Base-by-base conservation (phyloP, 495 filamentous ascomycete genomes). In the Hyaloscypha finlandica region DNA sequence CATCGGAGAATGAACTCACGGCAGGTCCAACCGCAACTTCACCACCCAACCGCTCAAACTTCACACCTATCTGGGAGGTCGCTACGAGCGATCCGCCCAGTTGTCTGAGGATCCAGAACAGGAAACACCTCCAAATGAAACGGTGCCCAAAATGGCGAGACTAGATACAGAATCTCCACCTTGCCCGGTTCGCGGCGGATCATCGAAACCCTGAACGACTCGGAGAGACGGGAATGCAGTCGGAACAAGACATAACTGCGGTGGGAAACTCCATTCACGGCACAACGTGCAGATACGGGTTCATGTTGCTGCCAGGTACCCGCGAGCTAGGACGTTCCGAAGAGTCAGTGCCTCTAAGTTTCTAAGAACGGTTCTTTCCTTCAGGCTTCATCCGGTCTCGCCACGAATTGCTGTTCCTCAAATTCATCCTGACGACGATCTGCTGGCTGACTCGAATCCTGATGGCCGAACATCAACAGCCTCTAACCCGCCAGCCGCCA, bases 181-280 rank as follows among this genome's bases (percentile, higher is more conserved):
- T 48, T 19, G 16, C 35, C 8, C 6, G 12, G 16, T 48, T 48
- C 42, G 42, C 42, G 42, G 42, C 42, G 16, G 42, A 48, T 48
- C 42, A 48, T 48, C 42, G 42, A 14, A 48, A 48, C 42, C 42
- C 42, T 48, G 42, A 48, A 48, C 42, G 42, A 48, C 42, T 48
- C 11, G 11, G 42, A 37, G 35, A 48, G 11, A 19, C 42, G 42
- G 42, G 3, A 12, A 48, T 48, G 42, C 42, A 48, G 42, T 48
- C 42, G 16, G 16, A 48, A 48, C 42, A 48, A 48, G 42, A 48
- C 9, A 48, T 48, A 48, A 12, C 11, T 48, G 42, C 16, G 42
- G 9, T 48, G 42, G 42, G 9, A 48, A 48, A 19, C 11, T 4
- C 42, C 42, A 48, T 48, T 19, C 16, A 14, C 42, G 42, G 42